Conservation (phyloP, 2,329 filamentous ascomycete genomes). For the Chlorencoelia australis region DNA sequence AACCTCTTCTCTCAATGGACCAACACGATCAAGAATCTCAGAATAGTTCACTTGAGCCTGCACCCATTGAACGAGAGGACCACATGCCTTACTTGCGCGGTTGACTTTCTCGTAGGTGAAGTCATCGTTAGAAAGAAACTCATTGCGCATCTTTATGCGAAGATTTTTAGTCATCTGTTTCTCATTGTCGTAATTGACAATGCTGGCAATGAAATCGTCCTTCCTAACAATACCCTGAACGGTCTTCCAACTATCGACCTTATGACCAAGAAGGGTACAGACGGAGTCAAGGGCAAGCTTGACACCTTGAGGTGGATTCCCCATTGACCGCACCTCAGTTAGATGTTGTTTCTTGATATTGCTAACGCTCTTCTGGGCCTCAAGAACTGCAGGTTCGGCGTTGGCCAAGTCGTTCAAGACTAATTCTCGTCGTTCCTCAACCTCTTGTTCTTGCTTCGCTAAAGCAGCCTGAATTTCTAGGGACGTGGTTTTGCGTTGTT, state of each 20-base stretch:
- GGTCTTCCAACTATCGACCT: slow-evolving; percentile 80
- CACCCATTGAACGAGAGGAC: slow-evolving; percentile 94
- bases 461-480: slow-evolving; percentile 80
- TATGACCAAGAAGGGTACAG: slow-evolving; percentile 86
- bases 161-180: slow-evolving; percentile 80
- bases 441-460: slow-evolving; percentile 81
- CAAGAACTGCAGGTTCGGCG: slow-evolving; percentile 85
- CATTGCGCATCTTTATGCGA: slow-evolving; percentile 80
- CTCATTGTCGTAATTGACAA: slow-evolving; percentile 95
- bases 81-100: slow-evolving; percentile 91
- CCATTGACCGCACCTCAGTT: slow-evolving; percentile 96
- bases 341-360: slow-evolving; percentile 98
- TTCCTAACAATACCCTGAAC: slow-evolving; percentile 80
- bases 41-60: slow-evolving; percentile 94
- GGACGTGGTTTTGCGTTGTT: slow-evolving; percentile 80
- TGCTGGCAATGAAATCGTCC: slow-evolving; percentile 96
- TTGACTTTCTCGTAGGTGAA: slow-evolving; percentile 97
- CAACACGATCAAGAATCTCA: slow-evolving; percentile 91
- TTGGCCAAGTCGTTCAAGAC: slow-evolving; percentile 80
- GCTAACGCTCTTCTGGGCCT: slow-evolving; percentile 91
- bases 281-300: slow-evolving; percentile 92
- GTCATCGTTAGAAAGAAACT: slow-evolving; percentile 85
- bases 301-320: slow-evolving; percentile 81
- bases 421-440: slow-evolving; percentile 71
- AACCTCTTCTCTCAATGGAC: slow-evolving; percentile 85